Base-by-base conservation (phyloP, 2,329 filamentous ascomycete species). In the Seiridium unicorne region DNA sequence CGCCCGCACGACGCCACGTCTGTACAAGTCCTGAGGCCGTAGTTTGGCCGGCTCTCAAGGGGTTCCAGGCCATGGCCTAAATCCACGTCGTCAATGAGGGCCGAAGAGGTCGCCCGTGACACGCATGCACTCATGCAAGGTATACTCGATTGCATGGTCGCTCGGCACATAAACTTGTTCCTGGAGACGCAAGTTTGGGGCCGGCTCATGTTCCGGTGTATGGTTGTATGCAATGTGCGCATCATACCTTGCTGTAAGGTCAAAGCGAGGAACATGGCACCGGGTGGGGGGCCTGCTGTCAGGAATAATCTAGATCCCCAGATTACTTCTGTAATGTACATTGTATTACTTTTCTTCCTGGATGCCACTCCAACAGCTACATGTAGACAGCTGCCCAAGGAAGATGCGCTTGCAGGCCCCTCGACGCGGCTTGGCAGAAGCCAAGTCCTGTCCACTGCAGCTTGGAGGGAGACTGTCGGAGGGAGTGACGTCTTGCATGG, bases 121-220 rank as follows among this genome's bases (percentile, higher is more conserved):
- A 53, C 49, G 49, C 49, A 53, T 53, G 49, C 18, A 34, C 31
- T 36, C 35, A 31, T 53, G 49, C 49, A 53, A 49, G 49, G 49
- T 38, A 53, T 10, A 38, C 38, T 53, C 49, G 32, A 34, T 53
- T 53, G 49, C 49, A 53, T n/a, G 49, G 32, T 38, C n/a, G 11
- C 36, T 53, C 49, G 49, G 34, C 35, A 53, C 49, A 53, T 53
- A 53, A 53, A 53, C 49, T 53, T 53, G 49, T 53, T 53, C 49
- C 49, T 53, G 34, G 35, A 35, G 34, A 53, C 38, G 34, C 32
- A 53, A 36, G 49, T 31, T 53, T n/a, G 49, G 32, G 32, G 32
- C n/a, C 49, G 49, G 49, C 49, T 53, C 32, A n/a, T 53, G 31
- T 53, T 38, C 34, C 49, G 34, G 49, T 35, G 49, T 53, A 53